Evolutionary conservation across 1,284 basidiomycete species (phyloP), one percentile per base, ranked within the genome.

Genomic region (Gymnopus androsaceus): DNA sequence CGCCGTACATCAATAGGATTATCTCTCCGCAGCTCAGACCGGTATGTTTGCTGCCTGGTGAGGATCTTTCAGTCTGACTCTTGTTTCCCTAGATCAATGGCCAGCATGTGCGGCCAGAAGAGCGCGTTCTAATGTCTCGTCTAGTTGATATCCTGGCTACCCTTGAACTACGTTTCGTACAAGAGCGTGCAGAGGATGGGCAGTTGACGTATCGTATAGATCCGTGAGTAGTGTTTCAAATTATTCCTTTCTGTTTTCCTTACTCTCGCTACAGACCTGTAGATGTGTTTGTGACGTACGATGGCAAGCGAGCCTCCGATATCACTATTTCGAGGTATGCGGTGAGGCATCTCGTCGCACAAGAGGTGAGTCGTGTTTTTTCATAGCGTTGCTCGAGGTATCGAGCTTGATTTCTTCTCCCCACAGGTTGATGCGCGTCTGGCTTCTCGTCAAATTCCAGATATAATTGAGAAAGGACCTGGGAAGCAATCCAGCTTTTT

Each of bases 271-370:
- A 2, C 63, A 95, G 94, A n/a, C 90, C 95, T 3, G 87, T 99
- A 57, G 97, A 99, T 68, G 90, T 95, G 28, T 98, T 98, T 68
- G 82, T 96, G 47, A 95, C 94, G 23, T 99, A 97, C 66, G 96
- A 98, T 47, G 94, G 92, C 15, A 97, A 94, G 72, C 81, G 94
- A 12, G 90, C 95, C 12, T 67, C 79, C 28, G 95, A 98, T 71
- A 90, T 98, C 49, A 78, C 88, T 7, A 78, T 89, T 4, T 92
- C 94, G 11, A 80, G 95, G 63, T 98, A 94, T 72, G 94, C 94
- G 23, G 88, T 96, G 17, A 81, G 97, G 53, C 94, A 96, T 64
- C 77, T 98, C 36, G 88, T 99, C n/a, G 87, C 93, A 21, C 81
- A 83, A 63, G 94, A 98, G 79, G 93, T 95, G 54, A n/a, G n/a